A percentile compares a stretch with the other conserved stretches of the same genome.
These are phyloP conservation scores for Emmonsiellopsis sp. DNA, from an alignment of 2,329 filamentous ascomycete species.

Conservation along the genomic window DNA sequence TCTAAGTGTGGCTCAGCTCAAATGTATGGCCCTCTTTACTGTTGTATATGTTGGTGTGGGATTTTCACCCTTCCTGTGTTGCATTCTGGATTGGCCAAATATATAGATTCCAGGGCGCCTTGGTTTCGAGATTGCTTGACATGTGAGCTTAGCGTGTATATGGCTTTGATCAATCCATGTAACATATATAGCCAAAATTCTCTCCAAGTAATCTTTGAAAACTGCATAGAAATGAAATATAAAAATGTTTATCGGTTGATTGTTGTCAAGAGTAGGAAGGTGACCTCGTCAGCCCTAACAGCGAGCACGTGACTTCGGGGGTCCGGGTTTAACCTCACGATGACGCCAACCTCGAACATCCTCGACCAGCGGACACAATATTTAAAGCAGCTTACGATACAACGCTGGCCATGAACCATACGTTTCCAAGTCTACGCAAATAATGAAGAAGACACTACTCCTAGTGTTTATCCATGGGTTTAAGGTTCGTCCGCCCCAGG, in stretches of 20 bases:
- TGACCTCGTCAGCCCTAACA: neutral
- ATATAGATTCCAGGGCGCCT: too few species aligned
- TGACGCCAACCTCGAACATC: neutral
- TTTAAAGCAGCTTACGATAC: neutral
- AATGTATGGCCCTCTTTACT: neutral
- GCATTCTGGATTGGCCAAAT: too few species aligned
- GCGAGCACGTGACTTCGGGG: neutral
- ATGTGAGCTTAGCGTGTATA: too few species aligned
- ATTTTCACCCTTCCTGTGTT: too few species aligned
- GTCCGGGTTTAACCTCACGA: neutral
- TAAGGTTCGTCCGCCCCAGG: constrained; percentile 27
- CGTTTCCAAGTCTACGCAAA: constrained; percentile 9
- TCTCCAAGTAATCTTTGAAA: too few species aligned
- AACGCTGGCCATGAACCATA: constrained; percentile 6
- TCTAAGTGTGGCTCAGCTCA: neutral
- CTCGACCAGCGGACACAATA: too few species aligned
- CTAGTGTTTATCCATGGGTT: constrained; percentile 43
- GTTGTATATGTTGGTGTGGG: too few species aligned
- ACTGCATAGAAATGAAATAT: too few species aligned
- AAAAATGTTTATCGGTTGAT: neutral
- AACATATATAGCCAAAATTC: too few species aligned
- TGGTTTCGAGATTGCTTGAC: too few species aligned
- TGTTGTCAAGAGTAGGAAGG: neutral
- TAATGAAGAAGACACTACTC: constrained; percentile 38
- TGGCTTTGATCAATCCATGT: too few species aligned